These are phyloP conservation scores for Fraxinus dipetala DNA, from an alignment of 305 asterid genomes.

Conservation along the genomic window DNA sequence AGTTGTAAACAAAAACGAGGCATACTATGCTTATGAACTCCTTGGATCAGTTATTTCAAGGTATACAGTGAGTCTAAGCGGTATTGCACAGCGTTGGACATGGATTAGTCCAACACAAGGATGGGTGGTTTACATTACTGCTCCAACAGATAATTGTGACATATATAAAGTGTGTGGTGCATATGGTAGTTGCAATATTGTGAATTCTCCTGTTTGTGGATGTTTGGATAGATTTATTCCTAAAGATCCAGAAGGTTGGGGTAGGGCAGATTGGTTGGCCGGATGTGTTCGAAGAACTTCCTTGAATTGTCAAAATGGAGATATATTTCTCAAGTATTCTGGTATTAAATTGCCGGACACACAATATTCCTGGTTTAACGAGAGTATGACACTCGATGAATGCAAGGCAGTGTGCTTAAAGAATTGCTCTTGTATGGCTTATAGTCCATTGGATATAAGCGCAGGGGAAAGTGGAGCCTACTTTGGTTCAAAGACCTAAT, in stretches of 20 bases:
- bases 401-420: not conserved
- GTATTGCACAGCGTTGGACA: not conserved
- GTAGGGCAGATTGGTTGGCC: not conserved
- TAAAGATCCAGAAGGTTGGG: not conserved
- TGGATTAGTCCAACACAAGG: not conserved
- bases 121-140: not conserved
- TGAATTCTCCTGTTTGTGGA: not conserved
- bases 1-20: not conserved
- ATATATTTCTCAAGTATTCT: not conserved
- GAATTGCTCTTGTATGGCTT: not conserved
- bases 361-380: not conserved
- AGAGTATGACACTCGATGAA: not conserved
- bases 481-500: not conserved
- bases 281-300: not conserved
- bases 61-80: not conserved
- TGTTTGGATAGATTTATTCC: not conserved
- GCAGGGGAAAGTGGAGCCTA: not conserved
- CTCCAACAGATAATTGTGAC: not conserved
- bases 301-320: not conserved
- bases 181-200: constrained; percentile 16
- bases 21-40: not conserved
- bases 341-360: not conserved
- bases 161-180: constrained; percentile 19
- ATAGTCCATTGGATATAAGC: not conserved
- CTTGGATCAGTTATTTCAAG: not conserved